phyloP scores from a whole-genome alignment of 331 rosid genomes.

The Cucumis variabilis region DNA sequence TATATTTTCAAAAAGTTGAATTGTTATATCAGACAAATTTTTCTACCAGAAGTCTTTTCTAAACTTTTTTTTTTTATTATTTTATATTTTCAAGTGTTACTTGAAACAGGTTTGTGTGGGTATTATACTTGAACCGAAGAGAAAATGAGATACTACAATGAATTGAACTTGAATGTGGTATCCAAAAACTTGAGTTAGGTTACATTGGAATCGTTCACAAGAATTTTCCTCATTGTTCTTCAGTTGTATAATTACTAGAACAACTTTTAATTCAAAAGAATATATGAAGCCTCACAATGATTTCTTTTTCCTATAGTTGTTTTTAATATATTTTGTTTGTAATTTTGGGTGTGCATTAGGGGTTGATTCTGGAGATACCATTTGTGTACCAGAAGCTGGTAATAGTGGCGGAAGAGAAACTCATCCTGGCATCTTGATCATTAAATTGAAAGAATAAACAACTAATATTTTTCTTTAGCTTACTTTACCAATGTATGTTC shows the following conservation, averaged over 20 bases:
- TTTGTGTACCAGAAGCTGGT: constrained; percentile 95
- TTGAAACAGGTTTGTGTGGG: constrained; percentile 1
- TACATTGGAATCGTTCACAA: neutral
- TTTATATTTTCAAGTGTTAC: neutral
- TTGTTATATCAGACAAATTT: neutral
- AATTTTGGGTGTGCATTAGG: constrained; percentile 53
- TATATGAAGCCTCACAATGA: neutral
- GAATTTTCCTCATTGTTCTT: neutral
- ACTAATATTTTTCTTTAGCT: neutral
- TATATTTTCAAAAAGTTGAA: neutral
- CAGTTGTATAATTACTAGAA: neutral
- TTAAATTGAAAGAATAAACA: constrained; percentile 66
- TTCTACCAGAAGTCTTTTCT: neutral
- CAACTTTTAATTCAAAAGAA: neutral
- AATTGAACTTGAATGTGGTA: constrained; percentile 3
- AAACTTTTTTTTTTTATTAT: neutral
- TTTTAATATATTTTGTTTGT: neutral
- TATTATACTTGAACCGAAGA: neutral
- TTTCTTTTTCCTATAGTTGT: neutral
- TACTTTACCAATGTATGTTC: neutral
- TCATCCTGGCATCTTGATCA: constrained; percentile 71
- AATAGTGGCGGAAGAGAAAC: constrained; percentile 73
- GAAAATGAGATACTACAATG: neutral
- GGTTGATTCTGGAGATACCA: constrained; percentile 91
- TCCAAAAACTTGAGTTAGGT: neutral